phyloP scores from a whole-genome alignment of 495 filamentous ascomycete genomes.

The Xylaria castorea region DNA sequence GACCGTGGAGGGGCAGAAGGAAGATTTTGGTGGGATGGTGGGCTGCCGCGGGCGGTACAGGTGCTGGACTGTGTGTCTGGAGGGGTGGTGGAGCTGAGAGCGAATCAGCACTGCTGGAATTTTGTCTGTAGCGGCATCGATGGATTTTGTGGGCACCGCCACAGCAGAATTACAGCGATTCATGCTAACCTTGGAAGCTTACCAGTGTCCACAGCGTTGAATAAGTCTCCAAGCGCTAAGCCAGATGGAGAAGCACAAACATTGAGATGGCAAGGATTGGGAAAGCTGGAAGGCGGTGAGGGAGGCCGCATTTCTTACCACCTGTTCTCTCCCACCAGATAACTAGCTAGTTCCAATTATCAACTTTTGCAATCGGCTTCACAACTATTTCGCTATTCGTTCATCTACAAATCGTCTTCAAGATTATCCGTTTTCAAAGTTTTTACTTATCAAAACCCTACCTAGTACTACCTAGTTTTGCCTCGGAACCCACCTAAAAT shows the following conservation, averaged over 20 bases:
- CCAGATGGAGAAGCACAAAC: background rate
- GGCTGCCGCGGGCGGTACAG: constrained; percentile 12
- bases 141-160: constrained; percentile 13
- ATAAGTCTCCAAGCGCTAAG: constrained; percentile 1
- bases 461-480: background rate
- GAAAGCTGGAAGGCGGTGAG: constrained; percentile 1
- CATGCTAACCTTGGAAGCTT: constrained; percentile 4
- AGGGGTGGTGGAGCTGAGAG: constrained; percentile 4
- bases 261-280: background rate
- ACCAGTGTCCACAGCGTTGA: background rate
- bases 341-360: background rate
- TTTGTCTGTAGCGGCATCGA: background rate
- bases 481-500: background rate
- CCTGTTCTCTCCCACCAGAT: background rate
- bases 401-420: background rate
- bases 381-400: background rate
- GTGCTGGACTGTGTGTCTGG: background rate
- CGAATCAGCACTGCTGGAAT: constrained; percentile 21
- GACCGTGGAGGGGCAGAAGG: constrained; percentile 17
- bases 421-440: background rate
- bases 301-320: background rate
- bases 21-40: constrained; percentile 22
- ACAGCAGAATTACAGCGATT: constrained; percentile 7
- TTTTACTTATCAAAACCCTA: background rate
- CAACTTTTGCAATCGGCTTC: background rate